Percentiles rank a stretch among this genome's conserved stretches.
phyloP scores from a whole-genome alignment of 2,329 filamentous ascomycete genomes.

The Colletotrichum limetticola region DNA sequence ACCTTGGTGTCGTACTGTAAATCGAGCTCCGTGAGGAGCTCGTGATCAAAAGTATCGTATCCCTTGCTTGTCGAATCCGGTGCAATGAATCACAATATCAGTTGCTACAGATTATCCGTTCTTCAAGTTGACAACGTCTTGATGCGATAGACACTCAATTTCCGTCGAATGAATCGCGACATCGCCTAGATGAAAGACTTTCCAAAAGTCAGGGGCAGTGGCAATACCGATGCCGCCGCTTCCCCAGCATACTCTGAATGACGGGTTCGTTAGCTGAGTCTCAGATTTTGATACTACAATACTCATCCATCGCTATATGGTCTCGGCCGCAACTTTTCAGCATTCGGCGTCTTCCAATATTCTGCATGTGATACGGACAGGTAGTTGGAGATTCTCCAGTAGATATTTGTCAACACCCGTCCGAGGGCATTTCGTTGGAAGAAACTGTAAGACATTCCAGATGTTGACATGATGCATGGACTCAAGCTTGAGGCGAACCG shows the following conservation, averaged over 20 bases:
- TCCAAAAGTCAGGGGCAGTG: constrained; percentile 47
- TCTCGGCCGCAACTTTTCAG: constrained; percentile 36
- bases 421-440: constrained; percentile 41
- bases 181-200: constrained; percentile 43
- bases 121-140: constrained; percentile 35
- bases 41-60: constrained; percentile 35
- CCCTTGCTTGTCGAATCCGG: constrained; percentile 40
- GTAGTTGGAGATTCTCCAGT: constrained; percentile 34
- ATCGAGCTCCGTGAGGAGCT: constrained; percentile 32
- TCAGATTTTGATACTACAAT: background rate
- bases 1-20: background rate
- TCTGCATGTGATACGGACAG: background rate
- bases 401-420: constrained; percentile 25
- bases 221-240: constrained; percentile 44
- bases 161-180: constrained; percentile 40
- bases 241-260: constrained; percentile 43
- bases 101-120: constrained; percentile 34
- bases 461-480: constrained; percentile 44
- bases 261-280: background rate
- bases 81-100: constrained; percentile 39
- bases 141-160: constrained; percentile 34
- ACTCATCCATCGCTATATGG: constrained; percentile 26
- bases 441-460: constrained; percentile 39
- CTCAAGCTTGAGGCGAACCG: constrained; percentile 40
- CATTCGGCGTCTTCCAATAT: constrained; percentile 33